phyloP scores from a whole-genome alignment of 2,329 filamentous ascomycete species.

The Verticillium isaacii region DNA sequence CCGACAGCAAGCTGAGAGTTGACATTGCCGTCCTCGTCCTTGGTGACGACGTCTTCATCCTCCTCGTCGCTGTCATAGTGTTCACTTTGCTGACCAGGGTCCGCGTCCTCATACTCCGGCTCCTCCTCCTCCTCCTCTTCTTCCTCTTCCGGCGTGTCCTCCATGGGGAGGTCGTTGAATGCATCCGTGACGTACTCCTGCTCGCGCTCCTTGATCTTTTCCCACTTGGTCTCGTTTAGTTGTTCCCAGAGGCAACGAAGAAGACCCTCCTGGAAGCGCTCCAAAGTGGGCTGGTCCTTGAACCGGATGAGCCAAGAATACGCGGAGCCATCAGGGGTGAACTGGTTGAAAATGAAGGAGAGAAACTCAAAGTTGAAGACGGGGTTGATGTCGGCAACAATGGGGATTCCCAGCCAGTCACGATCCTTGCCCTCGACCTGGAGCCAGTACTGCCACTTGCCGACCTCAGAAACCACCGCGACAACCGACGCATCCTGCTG shows the following conservation, averaged over 20 bases:
- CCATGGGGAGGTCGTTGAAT: constrained; percentile 91
- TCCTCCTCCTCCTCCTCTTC: constrained; percentile 45
- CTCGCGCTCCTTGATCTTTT: constrained; percentile 86
- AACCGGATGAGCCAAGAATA: constrained; percentile 96
- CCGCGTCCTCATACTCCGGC: constrained; percentile 54
- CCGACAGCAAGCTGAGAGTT: constrained; percentile 95
- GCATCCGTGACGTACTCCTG: constrained; percentile 92
- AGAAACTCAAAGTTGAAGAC: constrained; percentile 98
- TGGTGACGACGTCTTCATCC: constrained; percentile 66
- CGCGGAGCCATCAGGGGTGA: constrained; percentile 78
- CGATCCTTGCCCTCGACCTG: constrained; percentile 72
- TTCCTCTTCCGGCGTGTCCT: constrained; percentile 56
- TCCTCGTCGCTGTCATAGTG: constrained; percentile 68
- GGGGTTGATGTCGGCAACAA: constrained; percentile 85
- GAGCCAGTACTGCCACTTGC: constrained; percentile 93
- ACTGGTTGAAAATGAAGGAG: constrained; percentile 99
- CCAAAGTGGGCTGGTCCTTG: constrained; percentile 73
- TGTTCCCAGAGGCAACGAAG: constrained; percentile 98
- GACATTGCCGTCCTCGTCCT: constrained; percentile 71
- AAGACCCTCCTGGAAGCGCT: constrained; percentile 86
- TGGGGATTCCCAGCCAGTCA: constrained; percentile 81
- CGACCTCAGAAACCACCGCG: constrained; percentile 79
- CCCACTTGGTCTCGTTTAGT: constrained; percentile 90
- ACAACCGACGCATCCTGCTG: constrained; percentile 70
- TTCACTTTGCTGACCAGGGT: constrained; percentile 65